Evolutionary conservation across 345 rosid genomes (phyloP).

Genomic region (Salix purpurea): DNA sequence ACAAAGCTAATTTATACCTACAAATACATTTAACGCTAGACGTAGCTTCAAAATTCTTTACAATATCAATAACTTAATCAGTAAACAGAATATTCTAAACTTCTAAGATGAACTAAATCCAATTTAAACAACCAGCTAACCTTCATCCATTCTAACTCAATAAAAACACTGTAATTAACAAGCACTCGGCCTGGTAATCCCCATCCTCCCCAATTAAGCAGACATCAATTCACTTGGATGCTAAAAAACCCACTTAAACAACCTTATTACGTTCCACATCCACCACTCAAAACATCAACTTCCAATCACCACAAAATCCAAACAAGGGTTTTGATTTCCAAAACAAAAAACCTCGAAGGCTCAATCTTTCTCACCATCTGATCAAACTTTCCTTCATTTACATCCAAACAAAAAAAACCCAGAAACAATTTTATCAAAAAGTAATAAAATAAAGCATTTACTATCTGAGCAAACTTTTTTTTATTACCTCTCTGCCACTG

Average conservation of each 20-base stretch:
- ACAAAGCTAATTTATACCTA: not conserved
- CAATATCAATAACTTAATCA: not conserved
- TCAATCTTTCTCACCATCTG: not conserved
- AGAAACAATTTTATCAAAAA: not conserved
- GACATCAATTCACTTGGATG: not conserved
- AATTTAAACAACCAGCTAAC: not conserved
- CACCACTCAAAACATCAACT: not conserved
- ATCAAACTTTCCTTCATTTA: not conserved
- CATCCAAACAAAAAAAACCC: not conserved
- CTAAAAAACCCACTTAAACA: not conserved
- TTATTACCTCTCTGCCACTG: conserved; percentile 54
- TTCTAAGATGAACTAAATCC: not conserved
- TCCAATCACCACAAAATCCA: not conserved
- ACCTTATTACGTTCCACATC: not conserved
- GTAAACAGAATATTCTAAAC: not conserved
- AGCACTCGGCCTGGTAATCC: not conserved
- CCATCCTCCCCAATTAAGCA: not conserved
- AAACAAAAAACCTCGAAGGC: not conserved
- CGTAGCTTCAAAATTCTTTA: not conserved
- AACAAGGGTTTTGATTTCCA: not conserved
- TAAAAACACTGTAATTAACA: not conserved
- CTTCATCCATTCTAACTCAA: not conserved
- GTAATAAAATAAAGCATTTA: not conserved
- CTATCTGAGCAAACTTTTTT: not conserved
- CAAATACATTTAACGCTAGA: not conserved